These are phyloP conservation scores for Beauveria asiatica DNA, from an alignment of 2,329 filamentous ascomycete genomes.

Conservation along the genomic window DNA sequence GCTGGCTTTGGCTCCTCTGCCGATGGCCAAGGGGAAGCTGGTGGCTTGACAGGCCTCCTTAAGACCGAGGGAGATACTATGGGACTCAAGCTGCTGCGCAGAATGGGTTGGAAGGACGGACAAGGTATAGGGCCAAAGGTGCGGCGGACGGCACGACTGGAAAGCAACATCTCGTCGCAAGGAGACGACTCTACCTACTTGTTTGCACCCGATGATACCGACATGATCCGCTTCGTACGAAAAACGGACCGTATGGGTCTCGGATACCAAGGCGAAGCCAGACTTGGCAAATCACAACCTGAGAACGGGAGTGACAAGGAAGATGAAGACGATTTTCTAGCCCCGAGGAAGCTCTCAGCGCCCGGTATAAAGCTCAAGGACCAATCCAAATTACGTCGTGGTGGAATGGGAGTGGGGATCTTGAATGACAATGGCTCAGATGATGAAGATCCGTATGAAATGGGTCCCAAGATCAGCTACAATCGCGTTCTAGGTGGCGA, in stretches of 20 bases:
- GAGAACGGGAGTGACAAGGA: conserved; percentile 36
- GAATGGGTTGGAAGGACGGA: conserved; percentile 93
- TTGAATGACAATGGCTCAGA: conserved; percentile 92
- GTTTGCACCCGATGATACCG: conserved; percentile 77
- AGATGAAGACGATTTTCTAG: conserved; percentile 26
- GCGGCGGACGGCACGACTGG: conserved; percentile 62
- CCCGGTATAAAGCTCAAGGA: conserved; percentile 40
- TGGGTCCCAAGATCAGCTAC: conserved; percentile 85
- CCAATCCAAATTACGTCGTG: conserved; percentile 32
- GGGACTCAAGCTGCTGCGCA: conserved; percentile 74
- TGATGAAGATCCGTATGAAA: conserved; percentile 87
- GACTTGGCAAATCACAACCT: conserved; percentile 33
- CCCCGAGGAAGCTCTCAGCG: conserved; percentile 15
- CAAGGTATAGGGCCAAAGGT: conserved; percentile 89
- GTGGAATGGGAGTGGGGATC: conserved; percentile 79
- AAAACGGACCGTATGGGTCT: conserved; percentile 65
- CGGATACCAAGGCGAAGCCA: conserved; percentile 54
- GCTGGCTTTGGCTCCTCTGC: conserved; percentile 64
- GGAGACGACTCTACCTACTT: conserved; percentile 49
- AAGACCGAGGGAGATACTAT: conserved; percentile 70
- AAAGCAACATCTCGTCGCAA: conserved; percentile 26
- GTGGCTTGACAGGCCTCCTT: conserved; percentile 59
- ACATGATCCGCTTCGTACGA: conserved; percentile 55
- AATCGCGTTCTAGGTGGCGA: conserved; percentile 73
- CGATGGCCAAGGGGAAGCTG: conserved; percentile 39